phyloP scores from a whole-genome alignment of 768 basidiomycete species.

The Filobasidium wieringae region DNA sequence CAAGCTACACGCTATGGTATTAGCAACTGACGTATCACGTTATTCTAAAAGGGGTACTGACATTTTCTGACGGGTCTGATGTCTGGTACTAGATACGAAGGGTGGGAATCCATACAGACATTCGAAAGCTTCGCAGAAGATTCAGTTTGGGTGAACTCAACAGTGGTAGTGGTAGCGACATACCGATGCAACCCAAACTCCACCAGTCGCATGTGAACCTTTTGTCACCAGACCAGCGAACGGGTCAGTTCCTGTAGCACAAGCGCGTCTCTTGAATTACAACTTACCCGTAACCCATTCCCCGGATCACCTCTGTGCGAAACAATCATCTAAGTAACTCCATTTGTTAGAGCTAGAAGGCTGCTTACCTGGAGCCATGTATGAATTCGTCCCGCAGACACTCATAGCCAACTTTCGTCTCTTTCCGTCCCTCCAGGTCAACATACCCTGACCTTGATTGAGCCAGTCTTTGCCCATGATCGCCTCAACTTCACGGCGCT shows the following conservation, averaged over 20 bases:
- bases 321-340: conserved; percentile 16
- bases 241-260: background rate
- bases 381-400: conserved; percentile 38
- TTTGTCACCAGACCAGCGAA: too few relatives aligned
- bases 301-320: conserved; percentile 39
- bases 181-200: conserved; percentile 83
- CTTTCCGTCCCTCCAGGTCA: conserved; percentile 93
- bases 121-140: conserved; percentile 78
- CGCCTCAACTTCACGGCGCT: conserved; percentile 66
- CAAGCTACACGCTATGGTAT: conserved; percentile 40
- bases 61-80: conserved; percentile 92
- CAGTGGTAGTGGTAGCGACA: background rate
- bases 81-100: conserved; percentile 77
- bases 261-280: too few relatives aligned
- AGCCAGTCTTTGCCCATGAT: conserved; percentile 57
- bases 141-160: too few relatives aligned
- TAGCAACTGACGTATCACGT: conserved; percentile 56
- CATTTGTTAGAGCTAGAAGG: conserved; percentile 63
- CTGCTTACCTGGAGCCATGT: conserved; percentile 28
- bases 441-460: conserved; percentile 64
- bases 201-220: conserved; percentile 91
- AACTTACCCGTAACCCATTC: conserved; percentile 55
- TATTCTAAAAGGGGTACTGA: conserved; percentile 9
- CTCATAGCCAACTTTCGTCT: conserved; percentile 62
- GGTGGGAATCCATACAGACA: conserved; percentile 91